These are phyloP conservation scores for Boletellus emodensis DNA, from an alignment of 768 basidiomycete genomes.

Conservation along the genomic window DNA sequence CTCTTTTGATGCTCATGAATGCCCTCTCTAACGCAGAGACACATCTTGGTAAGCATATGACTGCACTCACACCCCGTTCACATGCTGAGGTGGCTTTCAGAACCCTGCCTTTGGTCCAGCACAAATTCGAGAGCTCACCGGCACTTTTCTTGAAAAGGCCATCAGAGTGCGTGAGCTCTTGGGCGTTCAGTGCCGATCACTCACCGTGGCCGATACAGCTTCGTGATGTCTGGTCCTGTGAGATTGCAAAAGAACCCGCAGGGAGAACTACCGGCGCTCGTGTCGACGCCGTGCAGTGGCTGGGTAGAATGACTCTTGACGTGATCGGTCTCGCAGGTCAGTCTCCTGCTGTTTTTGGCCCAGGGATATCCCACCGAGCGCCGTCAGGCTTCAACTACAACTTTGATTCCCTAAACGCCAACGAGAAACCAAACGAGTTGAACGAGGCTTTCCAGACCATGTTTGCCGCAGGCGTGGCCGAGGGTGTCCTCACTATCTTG, in stretches of 20 bases:
- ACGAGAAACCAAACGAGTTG: not conserved
- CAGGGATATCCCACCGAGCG: not conserved
- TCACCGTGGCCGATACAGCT: not conserved
- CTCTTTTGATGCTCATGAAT: not conserved
- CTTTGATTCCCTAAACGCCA: not conserved
- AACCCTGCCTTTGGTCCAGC: not conserved
- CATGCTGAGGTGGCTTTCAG: not conserved
- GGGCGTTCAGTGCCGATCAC: too few species aligned
- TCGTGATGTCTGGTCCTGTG: not conserved
- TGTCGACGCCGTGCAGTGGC: not conserved
- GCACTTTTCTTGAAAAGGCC: not conserved
- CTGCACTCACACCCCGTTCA: not conserved
- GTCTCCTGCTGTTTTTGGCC: not conserved
- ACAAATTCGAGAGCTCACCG: not conserved
- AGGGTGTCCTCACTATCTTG: not conserved
- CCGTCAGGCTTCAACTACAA: not conserved
- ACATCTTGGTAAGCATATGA: not conserved
- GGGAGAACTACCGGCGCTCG: not conserved
- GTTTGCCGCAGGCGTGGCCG: not conserved
- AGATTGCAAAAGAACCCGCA: not conserved
- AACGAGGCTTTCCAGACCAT: not conserved
- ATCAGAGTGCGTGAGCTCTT: not conserved
- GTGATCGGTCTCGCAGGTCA: not conserved
- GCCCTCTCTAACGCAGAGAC: not conserved
- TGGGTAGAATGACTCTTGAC: not conserved